A percentile compares a stretch with the other conserved stretches of the same genome.
Evolutionary conservation across 768 basidiomycete species (phyloP).

Genomic region (Leccinellum albellum): DNA sequence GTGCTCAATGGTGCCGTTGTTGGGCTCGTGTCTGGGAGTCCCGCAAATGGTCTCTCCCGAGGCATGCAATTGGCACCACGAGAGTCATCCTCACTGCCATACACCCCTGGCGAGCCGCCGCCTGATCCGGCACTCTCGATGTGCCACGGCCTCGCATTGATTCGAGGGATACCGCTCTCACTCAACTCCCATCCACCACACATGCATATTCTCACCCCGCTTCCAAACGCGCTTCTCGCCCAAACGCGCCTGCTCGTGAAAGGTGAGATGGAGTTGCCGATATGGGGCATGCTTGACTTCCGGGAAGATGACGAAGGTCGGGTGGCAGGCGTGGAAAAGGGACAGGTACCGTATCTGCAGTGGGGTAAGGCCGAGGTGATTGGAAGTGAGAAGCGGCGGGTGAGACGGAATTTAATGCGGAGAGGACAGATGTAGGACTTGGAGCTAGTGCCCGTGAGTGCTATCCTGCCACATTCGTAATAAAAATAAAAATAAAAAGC

Average conservation of each 20-base stretch:
- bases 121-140: slow-evolving; percentile 59
- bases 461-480: background rate
- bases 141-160: slow-evolving; percentile 74
- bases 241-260: slow-evolving; percentile 51
- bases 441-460: background rate
- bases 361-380: slow-evolving; percentile 69
- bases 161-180: slow-evolving; percentile 47
- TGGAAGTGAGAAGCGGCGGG: slow-evolving; percentile 67
- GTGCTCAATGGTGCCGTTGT: slow-evolving; percentile 83
- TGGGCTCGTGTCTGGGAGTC: slow-evolving; percentile 50
- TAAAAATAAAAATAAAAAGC: no score
- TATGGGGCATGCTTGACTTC: slow-evolving; percentile 86
- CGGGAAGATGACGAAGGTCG: slow-evolving; percentile 35
- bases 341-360: slow-evolving; percentile 71
- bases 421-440: slow-evolving; percentile 57
- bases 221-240: slow-evolving; percentile 48
- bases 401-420: slow-evolving; percentile 86
- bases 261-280: slow-evolving; percentile 84
- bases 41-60: background rate
- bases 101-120: slow-evolving; percentile 49
- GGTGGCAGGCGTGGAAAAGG: slow-evolving; percentile 50
- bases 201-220: slow-evolving; percentile 80
- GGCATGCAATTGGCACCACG: background rate
- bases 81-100: slow-evolving; percentile 39
- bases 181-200: slow-evolving; percentile 23